Percentiles rank a stretch among this genome's conserved stretches.
phyloP scores from a whole-genome alignment of 441 rosid genomes.

The Gossypium lobatum region DNA sequence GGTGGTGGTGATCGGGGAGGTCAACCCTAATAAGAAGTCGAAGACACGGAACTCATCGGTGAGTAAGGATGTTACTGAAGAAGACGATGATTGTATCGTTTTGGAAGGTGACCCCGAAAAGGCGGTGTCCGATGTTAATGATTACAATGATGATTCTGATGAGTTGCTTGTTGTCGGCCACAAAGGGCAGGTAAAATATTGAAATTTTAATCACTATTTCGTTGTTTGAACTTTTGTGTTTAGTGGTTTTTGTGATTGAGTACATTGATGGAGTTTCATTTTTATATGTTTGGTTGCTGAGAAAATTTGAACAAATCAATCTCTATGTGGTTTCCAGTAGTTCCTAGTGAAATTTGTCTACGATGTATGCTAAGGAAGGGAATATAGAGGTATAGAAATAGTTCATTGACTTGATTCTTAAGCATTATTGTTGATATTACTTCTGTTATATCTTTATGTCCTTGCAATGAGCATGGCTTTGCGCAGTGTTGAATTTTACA shows the following conservation, averaged over 20 bases:
- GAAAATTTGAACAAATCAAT: background rate
- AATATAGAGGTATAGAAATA: background rate
- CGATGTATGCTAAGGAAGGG: background rate
- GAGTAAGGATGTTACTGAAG: constrained; percentile 20
- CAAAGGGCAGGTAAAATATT: constrained; percentile 60
- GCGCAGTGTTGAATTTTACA: background rate
- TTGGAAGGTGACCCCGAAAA: constrained; percentile 74
- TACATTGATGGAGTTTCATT: background rate
- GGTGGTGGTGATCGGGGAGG: constrained; percentile 60
- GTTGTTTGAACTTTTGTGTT: background rate
- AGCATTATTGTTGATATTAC: background rate
- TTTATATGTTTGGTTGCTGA: background rate
- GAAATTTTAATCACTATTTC: background rate
- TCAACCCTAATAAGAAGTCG: constrained; percentile 27
- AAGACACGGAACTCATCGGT: constrained; percentile 20
- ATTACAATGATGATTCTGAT: constrained; percentile 26
- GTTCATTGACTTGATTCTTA: background rate
- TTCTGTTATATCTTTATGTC: background rate
- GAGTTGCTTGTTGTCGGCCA: constrained; percentile 70
- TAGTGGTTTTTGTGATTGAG: background rate
- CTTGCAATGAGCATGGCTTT: background rate
- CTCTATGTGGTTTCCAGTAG: background rate
- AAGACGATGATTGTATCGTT: constrained; percentile 68
- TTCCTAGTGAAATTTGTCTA: background rate
- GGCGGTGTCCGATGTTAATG: constrained; percentile 17